Evolutionary conservation across 2,329 filamentous ascomycete genomes (phyloP).

Genomic region (Dactylellina leptospora): DNA sequence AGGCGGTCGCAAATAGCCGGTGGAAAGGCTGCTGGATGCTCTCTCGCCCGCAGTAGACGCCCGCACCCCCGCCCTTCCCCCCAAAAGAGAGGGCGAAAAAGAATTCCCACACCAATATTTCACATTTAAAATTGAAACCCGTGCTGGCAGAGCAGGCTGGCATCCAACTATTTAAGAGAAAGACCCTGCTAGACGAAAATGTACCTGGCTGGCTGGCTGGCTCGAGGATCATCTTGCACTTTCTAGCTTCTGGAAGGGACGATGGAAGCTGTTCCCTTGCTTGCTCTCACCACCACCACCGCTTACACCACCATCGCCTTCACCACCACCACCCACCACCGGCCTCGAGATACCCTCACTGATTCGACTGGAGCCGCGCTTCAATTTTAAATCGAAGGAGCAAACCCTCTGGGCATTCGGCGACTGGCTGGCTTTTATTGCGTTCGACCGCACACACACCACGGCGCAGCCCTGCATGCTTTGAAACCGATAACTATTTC

Average conservation of each 20-base stretch:
- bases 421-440: too few relatives aligned
- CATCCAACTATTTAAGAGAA: constrained; percentile 5
- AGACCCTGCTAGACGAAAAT: constrained; percentile 5
- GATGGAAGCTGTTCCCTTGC: constrained; percentile 29
- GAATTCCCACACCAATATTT: constrained; percentile 22
- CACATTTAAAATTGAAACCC: constrained; percentile 1
- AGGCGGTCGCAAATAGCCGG: constrained; percentile 53
- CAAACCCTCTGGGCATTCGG: too few relatives aligned
- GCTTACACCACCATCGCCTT: neutral
- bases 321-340: too few relatives aligned
- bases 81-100: neutral
- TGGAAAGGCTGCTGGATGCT: neutral
- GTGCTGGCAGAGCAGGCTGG: neutral
- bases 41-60: too few relatives aligned
- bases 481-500: constrained; percentile 31
- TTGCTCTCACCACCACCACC: neutral
- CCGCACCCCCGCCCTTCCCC: too few relatives aligned
- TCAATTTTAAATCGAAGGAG: too few relatives aligned
- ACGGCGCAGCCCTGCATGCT: constrained; percentile 49
- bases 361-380: too few relatives aligned
- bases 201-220: constrained; percentile 4
- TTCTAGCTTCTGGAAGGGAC: constrained; percentile 49
- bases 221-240: neutral
- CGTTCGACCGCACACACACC: too few relatives aligned
- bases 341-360: too few relatives aligned